Evolutionary conservation across 352 stramenopile species (phyloP), one percentile per base, ranked within the genome.

Genomic region (Pythium folliculosum): DNA sequence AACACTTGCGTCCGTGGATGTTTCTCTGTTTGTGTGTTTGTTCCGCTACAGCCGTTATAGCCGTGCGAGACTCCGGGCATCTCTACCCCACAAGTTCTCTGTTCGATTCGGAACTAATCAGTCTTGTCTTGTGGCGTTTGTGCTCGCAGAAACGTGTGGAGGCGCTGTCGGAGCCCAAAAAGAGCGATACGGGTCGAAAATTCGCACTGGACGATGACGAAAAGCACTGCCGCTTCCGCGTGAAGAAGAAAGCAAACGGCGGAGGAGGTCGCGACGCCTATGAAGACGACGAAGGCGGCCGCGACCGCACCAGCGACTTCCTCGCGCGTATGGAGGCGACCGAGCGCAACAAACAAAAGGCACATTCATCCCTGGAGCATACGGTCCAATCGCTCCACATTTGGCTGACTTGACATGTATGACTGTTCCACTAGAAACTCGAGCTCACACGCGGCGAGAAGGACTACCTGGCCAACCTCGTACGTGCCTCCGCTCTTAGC

Each of bases 311-410:
- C 3, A 71, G 67, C 40, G 77, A 79, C 22, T 94, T 94, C 53
- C 79, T 95, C 40, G 77, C 82, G 49, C 73, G 87, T 0, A 95
- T 93, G 85, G 85, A 95, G 55, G 84, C 84, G 19, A 78, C 82
- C 12, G 87, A 95, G 71, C 80, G 75, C 47, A 94, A 91, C 67
- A 79, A 81, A 13, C 84, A 86, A 64, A 92, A 92, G 80, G 85
- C 27, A 32, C 27, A 32, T 32, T 32, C 27, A 32, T 6, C 27
- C 5, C 27, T 32, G 5, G 27, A 32, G 27, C 27, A 32, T 6
- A 5, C 27, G 3, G 27, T 32, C 27, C 27, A 32, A 5, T n/a
- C n/a, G n/a, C n/a, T n/a, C n/a, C 27, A 32, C 27, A 32, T 2
- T 2, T 32, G 5, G 27, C 27, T 32, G 5, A 32, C 27, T 32